phyloP scores from a whole-genome alignment of 495 filamentous ascomycete genomes.

The Pyrenula massariospora region DNA sequence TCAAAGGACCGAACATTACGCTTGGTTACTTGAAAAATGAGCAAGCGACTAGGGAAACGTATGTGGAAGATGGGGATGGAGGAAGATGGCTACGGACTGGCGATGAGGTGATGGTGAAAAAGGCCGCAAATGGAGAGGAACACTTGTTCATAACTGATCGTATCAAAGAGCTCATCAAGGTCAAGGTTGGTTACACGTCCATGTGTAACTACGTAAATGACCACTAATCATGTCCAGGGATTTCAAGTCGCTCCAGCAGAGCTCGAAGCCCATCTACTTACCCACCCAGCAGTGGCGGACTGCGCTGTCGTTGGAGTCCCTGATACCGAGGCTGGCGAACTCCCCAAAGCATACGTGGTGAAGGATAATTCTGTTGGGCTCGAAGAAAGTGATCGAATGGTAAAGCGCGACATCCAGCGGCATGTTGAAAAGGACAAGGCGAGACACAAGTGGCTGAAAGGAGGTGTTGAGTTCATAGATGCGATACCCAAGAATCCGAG shows the following conservation, averaged over 20 bases:
- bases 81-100: constrained; percentile 74
- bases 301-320: constrained; percentile 75
- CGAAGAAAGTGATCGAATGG: constrained; percentile 46
- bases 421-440: constrained; percentile 77
- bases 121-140: constrained; percentile 52
- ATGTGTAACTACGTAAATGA: neutral
- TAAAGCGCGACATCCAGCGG: constrained; percentile 53
- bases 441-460: constrained; percentile 80
- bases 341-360: constrained; percentile 80
- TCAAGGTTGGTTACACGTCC: constrained; percentile 50
- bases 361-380: constrained; percentile 49
- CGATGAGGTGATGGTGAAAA: constrained; percentile 65
- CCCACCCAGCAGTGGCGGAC: constrained; percentile 70
- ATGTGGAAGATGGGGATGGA: constrained; percentile 53
- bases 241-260: constrained; percentile 88
- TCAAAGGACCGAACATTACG: constrained; percentile 65
- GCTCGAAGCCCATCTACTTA: constrained; percentile 77
- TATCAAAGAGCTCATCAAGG: constrained; percentile 90
- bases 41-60: constrained; percentile 71
- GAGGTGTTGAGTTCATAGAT: constrained; percentile 68
- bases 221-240: constrained; percentile 38
- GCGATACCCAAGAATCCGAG: constrained; percentile 79
- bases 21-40: constrained; percentile 81
- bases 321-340: constrained; percentile 64
- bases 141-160: constrained; percentile 79